A percentile compares a stretch with the other conserved stretches of the same genome.
These are phyloP conservation scores for Melaleuca alternifolia DNA, from an alignment of 345 rosid species.

Conservation along the genomic window DNA sequence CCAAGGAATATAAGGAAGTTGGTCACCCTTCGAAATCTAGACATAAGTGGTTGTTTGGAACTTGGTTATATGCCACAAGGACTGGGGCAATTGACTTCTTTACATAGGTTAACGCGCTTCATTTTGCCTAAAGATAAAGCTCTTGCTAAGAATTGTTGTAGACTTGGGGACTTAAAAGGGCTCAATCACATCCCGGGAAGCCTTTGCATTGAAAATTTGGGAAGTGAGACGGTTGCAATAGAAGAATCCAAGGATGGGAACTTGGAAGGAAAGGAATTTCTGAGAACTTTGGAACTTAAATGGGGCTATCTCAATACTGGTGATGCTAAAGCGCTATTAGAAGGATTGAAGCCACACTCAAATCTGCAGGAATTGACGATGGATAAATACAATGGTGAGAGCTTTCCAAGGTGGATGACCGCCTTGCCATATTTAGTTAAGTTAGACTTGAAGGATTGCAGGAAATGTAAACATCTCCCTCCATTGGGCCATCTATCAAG, in stretches of 20 bases:
- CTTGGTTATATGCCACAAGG: not conserved
- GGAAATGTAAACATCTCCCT: no score
- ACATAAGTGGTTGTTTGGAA: fast-evolving
- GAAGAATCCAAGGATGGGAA: not conserved
- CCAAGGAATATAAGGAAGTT: not conserved
- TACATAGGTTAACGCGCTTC: fast-evolving
- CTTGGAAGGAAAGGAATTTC: not conserved
- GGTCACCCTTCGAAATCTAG: not conserved
- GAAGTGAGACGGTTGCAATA: not conserved
- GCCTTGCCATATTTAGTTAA: not conserved
- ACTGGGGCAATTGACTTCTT: not conserved
- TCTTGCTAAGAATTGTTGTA: not conserved
- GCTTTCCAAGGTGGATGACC: not conserved
- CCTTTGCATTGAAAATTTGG: not conserved
- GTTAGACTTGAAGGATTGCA: no score
- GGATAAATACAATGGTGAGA: fast-evolving
- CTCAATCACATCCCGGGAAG: fast-evolving
- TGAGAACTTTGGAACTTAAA: fast-evolving
- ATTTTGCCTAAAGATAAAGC: not conserved
- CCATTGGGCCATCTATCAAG: no score
- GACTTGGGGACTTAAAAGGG: not conserved
- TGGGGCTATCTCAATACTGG: fast-evolving
- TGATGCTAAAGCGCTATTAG: not conserved
- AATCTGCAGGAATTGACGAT: not conserved
- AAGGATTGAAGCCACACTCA: not conserved